These are phyloP conservation scores for Heimioporus retisporus DNA, from an alignment of 1,284 basidiomycete genomes.

Conservation along the genomic window DNA sequence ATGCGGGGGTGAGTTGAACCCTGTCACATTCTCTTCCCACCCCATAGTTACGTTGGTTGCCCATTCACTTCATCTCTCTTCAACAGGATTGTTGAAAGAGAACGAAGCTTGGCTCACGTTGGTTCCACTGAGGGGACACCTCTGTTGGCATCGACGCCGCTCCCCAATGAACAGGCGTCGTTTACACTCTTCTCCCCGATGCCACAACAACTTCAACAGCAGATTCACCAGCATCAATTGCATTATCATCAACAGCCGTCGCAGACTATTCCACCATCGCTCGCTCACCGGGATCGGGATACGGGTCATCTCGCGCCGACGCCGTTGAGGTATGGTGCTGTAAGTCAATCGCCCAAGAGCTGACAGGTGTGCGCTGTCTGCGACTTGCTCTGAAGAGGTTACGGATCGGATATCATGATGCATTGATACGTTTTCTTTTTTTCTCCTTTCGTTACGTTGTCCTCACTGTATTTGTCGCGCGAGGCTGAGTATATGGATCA, in stretches of 20 bases:
- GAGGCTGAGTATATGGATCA: too few relatives aligned
- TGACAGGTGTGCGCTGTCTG: too few relatives aligned
- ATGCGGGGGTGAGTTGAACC: conserved; percentile 77
- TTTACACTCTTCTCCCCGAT: conserved; percentile 28
- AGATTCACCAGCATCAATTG: conserved; percentile 33
- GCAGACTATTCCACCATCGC: too few relatives aligned
- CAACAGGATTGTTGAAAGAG: conserved; percentile 55
- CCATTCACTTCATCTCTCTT: neutral
- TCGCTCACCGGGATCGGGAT: too few relatives aligned
- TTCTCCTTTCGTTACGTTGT: too few relatives aligned
- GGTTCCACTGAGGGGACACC: conserved; percentile 32
- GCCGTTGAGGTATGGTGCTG: too few relatives aligned
- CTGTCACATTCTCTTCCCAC: neutral
- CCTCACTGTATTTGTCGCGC: too few relatives aligned
- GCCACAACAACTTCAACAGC: conserved; percentile 31
- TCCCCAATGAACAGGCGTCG: conserved; percentile 15
- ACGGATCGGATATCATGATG: too few relatives aligned
- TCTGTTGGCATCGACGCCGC: conserved; percentile 24
- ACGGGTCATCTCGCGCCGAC: too few relatives aligned
- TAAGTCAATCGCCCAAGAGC: too few relatives aligned
- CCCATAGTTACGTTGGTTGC: neutral
- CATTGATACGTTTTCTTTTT: too few relatives aligned
- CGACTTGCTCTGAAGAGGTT: too few relatives aligned
- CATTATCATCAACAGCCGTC: conserved; percentile 15
- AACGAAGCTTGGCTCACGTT: conserved; percentile 37